phyloP scores from a whole-genome alignment of 2,329 filamentous ascomycete species.

The Calonectria pseudoturangicola region DNA sequence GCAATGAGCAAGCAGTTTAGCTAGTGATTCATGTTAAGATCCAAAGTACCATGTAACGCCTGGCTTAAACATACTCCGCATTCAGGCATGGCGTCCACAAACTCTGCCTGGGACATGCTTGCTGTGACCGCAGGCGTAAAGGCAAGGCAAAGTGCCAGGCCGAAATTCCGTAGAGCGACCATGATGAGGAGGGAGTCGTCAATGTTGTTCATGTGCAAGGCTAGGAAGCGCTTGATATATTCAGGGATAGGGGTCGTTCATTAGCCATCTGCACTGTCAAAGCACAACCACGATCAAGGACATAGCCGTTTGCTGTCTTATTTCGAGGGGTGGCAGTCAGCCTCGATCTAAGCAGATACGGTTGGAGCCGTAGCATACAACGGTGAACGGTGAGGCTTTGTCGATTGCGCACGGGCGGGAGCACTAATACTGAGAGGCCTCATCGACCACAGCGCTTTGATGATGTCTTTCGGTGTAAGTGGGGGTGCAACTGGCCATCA shows the following conservation, averaged over 20 bases:
- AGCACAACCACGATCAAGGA: neutral
- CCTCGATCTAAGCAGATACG: neutral
- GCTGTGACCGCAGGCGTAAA: neutral
- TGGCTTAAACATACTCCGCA: neutral
- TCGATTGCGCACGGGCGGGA: neutral
- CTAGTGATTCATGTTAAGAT: neutral
- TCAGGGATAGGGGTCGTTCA: neutral
- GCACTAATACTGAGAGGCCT: neutral
- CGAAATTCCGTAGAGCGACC: neutral
- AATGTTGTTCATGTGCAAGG: neutral
- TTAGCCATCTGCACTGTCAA: no score
- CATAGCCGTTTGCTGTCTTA: neutral
- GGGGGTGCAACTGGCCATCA: no score
- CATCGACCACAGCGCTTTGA: no score
- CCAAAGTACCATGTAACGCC: neutral
- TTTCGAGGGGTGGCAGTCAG: neutral
- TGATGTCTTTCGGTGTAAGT: no score
- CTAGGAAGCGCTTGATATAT: neutral
- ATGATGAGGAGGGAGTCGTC: neutral
- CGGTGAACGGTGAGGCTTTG: neutral
- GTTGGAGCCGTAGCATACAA: neutral
- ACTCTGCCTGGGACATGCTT: neutral
- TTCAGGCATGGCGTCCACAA: neutral
- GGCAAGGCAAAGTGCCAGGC: neutral
- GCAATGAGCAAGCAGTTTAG: neutral